Conservation (phyloP, 352 stramenopile genomes). For the Globisporangium uncinulatum region DNA sequence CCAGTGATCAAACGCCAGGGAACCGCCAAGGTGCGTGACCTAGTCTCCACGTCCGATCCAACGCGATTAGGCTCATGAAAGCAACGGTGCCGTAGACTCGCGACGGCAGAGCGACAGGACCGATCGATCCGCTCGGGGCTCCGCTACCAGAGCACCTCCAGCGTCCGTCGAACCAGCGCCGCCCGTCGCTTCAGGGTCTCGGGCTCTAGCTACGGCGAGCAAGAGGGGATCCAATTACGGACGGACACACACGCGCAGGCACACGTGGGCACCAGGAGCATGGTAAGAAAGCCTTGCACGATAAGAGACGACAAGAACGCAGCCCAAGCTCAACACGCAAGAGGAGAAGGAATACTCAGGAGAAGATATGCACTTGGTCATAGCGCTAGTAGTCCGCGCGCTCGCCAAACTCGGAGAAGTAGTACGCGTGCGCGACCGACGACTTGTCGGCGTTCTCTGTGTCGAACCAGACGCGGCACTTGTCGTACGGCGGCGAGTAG, state of each 20-base stretch:
- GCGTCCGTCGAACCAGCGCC: slow-evolving; percentile 45
- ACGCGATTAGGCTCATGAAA: too few species aligned
- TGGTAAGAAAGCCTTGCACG: too few species aligned
- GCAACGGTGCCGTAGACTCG: slow-evolving; percentile 28
- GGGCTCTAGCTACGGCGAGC: slow-evolving; percentile 25
- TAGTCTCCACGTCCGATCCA: too few species aligned
- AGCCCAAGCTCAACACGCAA: neutral
- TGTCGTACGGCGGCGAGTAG: slow-evolving; percentile 76
- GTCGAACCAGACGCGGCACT: slow-evolving; percentile 80
- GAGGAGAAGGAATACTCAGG: neutral
- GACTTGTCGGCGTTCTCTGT: slow-evolving; percentile 40
- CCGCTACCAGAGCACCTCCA: slow-evolving; percentile 17
- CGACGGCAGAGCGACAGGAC: slow-evolving; percentile 28
- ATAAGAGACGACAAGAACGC: neutral
- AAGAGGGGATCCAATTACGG: neutral
- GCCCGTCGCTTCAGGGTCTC: slow-evolving; percentile 53
- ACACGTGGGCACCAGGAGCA: too few species aligned
- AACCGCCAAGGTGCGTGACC: slow-evolving; percentile 33
- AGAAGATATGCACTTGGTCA: neutral
- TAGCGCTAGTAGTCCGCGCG: slow-evolving; percentile 28
- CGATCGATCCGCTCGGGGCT: slow-evolving; percentile 59
- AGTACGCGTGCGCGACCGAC: slow-evolving; percentile 61
- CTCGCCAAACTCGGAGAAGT: slow-evolving; percentile 73
- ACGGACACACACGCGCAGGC: too few species aligned
- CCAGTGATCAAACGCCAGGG: slow-evolving; percentile 35